Percentiles rank a stretch among this genome's conserved stretches.
These are phyloP conservation scores for Fraxinus sp. DNA, from an alignment of 305 asterid genomes.

Conservation along the genomic window DNA sequence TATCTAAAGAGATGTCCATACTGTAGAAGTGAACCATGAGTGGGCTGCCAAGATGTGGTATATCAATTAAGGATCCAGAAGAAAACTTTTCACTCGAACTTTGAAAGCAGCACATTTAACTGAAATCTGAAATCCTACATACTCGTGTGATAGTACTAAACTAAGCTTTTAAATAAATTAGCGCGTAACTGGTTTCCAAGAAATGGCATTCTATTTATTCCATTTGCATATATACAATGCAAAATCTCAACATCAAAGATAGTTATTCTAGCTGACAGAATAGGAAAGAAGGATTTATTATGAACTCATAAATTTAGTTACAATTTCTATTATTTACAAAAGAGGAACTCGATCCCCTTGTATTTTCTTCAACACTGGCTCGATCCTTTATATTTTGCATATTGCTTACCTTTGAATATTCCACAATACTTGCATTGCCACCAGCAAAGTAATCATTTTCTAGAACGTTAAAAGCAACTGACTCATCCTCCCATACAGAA, in stretches of 20 bases:
- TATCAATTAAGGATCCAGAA: constrained; percentile 8
- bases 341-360: neutral
- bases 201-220: neutral
- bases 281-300: neutral
- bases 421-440: constrained; percentile 59
- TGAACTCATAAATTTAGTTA: neutral
- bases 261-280: neutral
- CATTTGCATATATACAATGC: neutral
- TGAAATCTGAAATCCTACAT: neutral
- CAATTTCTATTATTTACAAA: neutral
- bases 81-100: neutral
- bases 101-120: neutral
- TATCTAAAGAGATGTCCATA: constrained; percentile 60
- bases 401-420: constrained; percentile 53
- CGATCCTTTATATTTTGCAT: constrained; percentile 2
- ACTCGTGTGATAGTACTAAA: neutral
- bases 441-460: constrained; percentile 66
- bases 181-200: neutral
- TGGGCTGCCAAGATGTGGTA: constrained; percentile 56
- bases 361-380: neutral
- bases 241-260: neutral
- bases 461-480: constrained; percentile 57
- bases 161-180: neutral
- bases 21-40: constrained; percentile 68
- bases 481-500: constrained; percentile 88